Evolutionary conservation across 108 stramenopile species (phyloP), one percentile per base, ranked within the genome.

Genomic region (Aurantiochytrium sp.): DNA sequence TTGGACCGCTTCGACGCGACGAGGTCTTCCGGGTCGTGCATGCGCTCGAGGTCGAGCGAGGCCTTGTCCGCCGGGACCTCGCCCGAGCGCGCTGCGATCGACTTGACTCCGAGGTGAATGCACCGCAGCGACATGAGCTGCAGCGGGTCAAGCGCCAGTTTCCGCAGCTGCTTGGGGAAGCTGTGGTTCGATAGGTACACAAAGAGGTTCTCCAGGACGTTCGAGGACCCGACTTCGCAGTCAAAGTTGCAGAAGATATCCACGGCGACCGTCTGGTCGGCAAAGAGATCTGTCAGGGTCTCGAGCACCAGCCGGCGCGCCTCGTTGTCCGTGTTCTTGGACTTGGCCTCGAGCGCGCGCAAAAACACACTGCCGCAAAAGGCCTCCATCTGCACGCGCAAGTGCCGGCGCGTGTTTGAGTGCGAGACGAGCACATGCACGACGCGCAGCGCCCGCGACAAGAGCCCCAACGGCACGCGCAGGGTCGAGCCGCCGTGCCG

Each of bases 181-280:
- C 95, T 93, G 42, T 93, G 89, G 37, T 92, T 90, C 6, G 93
- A 93, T 21, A 97, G 92, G 6, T 93, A 91, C 4, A 87, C 87
- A 37, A 91, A 93, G 55, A 98, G 94, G 4, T 87, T 89, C 88
- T 97, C 97, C 86, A 96, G 97, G 32, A 99, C 88, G 87, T 99
- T 99, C 68, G 96, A 95, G 90, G 97, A 97, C 27, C 94, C 90
- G 48, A 98, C 94, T 88, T 97, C 97, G 87, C 97, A 98, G 92
- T 99, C 98, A 92, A 97, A 99, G 90, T 98, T 98, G 88, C 95
- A 88, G 90, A 97, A 99, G 6, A 99, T 68, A 88, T 98, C 97
- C 54, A 93, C 92, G 94, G 98, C 96, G 17, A 98, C 87, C 37
- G 91, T 94, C 31, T 96, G 97, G 90, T 98, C 97, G 55, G 96